A percentile compares a stretch with the other conserved stretches of the same genome.
Evolutionary conservation across 1,139 yeast genomes (phyloP).

Genomic region (Torulaspora pretoriensis): DNA sequence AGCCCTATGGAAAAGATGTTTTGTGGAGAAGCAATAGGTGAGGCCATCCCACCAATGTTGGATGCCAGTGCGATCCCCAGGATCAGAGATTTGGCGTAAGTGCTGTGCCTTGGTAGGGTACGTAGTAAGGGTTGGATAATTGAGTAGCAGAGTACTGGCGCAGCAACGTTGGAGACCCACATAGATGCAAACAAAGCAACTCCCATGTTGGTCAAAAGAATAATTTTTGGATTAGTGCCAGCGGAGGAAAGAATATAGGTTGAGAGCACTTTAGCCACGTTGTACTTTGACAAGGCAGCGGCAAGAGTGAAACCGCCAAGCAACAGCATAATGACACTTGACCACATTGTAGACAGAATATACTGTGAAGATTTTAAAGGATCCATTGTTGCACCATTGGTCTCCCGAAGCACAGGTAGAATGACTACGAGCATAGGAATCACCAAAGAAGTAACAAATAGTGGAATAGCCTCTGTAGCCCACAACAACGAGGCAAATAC

Average conservation of each 20-base stretch:
- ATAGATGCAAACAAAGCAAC: conserved; percentile 82
- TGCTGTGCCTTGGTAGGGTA: conserved; percentile 72
- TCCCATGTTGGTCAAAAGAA: conserved; percentile 73
- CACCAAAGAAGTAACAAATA: conserved; percentile 76
- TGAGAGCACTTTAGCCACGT: conserved; percentile 79
- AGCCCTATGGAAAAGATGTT: conserved; percentile 83
- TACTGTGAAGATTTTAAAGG: conserved; percentile 70
- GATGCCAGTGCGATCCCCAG: conserved; percentile 90
- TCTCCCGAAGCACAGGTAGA: conserved; percentile 61
- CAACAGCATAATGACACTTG: conserved; percentile 81
- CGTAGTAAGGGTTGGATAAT: conserved; percentile 84
- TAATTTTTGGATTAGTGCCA: conserved; percentile 78
- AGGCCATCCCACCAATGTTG: conserved; percentile 92
- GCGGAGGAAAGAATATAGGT: conserved; percentile 76
- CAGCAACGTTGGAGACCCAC: conserved; percentile 97
- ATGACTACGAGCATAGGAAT: conserved; percentile 77
- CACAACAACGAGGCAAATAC: conserved; percentile 76
- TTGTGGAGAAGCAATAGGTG: conserved; percentile 95
- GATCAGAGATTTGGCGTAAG: conserved; percentile 77
- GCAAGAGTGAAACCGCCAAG: conserved; percentile 93
- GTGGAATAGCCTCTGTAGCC: conserved; percentile 92
- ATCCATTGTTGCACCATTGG: conserved; percentile 43
- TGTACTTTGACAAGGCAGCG: conserved; percentile 86
- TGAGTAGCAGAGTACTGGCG: conserved; percentile 88
- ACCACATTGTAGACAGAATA: conserved; percentile 88